These are phyloP conservation scores for Penicillium samsonianum DNA, from an alignment of 495 filamentous ascomycete species.

Conservation along the genomic window DNA sequence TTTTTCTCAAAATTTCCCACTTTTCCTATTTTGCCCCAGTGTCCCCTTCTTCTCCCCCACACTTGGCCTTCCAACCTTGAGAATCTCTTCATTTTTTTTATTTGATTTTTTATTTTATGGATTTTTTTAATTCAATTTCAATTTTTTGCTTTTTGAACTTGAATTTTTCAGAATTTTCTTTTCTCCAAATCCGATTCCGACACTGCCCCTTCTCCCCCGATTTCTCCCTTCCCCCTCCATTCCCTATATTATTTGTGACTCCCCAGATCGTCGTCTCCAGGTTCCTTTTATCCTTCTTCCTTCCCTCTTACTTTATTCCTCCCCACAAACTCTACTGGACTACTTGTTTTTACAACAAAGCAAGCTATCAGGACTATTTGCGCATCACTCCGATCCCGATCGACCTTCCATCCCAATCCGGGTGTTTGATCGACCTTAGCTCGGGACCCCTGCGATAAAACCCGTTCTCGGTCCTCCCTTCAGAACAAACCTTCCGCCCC, in stretches of 20 bases:
- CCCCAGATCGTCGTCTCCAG: slow-evolving; percentile 39
- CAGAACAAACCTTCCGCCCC: slow-evolving; percentile 4
- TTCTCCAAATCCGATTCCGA: slow-evolving; percentile 38
- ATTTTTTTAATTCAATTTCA: slow-evolving; percentile 21
- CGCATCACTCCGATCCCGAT: slow-evolving; percentile 11
- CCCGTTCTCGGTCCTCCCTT: slow-evolving; percentile 20
- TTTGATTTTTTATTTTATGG: slow-evolving; percentile 11
- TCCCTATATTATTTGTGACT: slow-evolving; percentile 44
- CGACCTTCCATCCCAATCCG: slow-evolving; percentile 16
- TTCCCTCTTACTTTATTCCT: slow-evolving; percentile 29
- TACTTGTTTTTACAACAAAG: background rate
- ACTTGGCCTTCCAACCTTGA: background rate
- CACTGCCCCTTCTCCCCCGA: slow-evolving; percentile 32
- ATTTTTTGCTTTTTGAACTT: slow-evolving; percentile 14
- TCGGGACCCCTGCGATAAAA: slow-evolving; percentile 29
- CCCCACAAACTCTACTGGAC: slow-evolving; percentile 27
- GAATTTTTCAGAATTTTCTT: slow-evolving; percentile 17
- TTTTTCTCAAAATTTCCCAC: slow-evolving; percentile 9
- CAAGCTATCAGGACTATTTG: slow-evolving; percentile 9
- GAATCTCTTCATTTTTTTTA: slow-evolving; percentile 8
- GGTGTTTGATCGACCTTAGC: slow-evolving; percentile 39
- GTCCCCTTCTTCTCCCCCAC: slow-evolving; percentile 20
- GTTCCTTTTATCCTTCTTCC: slow-evolving; percentile 22
- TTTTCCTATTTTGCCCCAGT: slow-evolving; percentile 15
- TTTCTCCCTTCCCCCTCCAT: slow-evolving; percentile 48